Base-by-base conservation (phyloP, 306 rosid species). In the Abrus pulchellus region DNA sequence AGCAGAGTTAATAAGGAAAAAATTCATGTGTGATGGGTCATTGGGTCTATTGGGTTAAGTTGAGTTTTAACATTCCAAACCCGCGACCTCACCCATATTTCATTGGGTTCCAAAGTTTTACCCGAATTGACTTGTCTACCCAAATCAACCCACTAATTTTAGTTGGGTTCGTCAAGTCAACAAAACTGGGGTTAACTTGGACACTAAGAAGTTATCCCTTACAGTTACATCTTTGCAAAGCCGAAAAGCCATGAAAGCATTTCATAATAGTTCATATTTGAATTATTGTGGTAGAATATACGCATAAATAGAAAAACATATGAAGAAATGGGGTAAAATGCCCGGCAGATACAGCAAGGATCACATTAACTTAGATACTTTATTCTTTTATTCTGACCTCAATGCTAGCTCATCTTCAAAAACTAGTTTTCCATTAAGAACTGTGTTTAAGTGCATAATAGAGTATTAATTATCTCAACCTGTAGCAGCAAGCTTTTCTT, bases 341-440 rank as follows among this genome's bases (percentile, higher is more conserved):
- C 29, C 54, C 38, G 0, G 59, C 74, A 52, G 56, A 81, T 56
- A 36, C 59, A 57, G 65, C 54, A 36, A 20, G 59, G 78, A 40
- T 59, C 9, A 49, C 33, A 71, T 60, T 27, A 74, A 11, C 11
- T 55, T 74, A 3, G 40, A 10, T 13, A 12, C 40, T 5, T 32
- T 73, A 7, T 44, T 65, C 14, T 47, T 43, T 54, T 65, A 55
- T 61, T 66, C 55, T 36, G 47, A 61, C 70, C 47, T 28, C 28
- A 71, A 32, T 2, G 45, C 27, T 36, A 41, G 56, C 60, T 12
- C n/a, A 7, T 57, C 14, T 29, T n/a, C 28, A 34, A 48, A 33
- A 62, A 48, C 6, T 49, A 62, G 27, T 72, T 75, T 34, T 62
- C 20, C 5, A 9, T 27, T n/a, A 27, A 43, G 54, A 49, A 10